Evolutionary conservation across 768 basidiomycete genomes (phyloP).

Genomic region (Clathrus columnatus): DNA sequence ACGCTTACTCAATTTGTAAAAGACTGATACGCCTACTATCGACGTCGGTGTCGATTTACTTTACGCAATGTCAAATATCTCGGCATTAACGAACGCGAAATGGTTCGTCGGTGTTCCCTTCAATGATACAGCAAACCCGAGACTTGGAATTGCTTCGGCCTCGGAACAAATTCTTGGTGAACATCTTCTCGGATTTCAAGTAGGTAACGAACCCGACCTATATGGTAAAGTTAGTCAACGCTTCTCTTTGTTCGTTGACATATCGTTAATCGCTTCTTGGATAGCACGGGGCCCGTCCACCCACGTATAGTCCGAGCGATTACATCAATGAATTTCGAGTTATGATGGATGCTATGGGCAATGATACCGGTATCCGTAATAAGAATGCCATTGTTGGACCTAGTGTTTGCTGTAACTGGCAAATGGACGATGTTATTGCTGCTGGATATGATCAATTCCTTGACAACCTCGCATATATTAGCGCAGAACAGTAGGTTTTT

Average conservation of each 20-base stretch:
- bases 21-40: constrained; percentile 47
- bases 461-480: constrained; percentile 29
- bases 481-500: constrained; percentile 32
- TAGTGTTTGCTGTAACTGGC: constrained; percentile 45
- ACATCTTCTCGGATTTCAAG: constrained; percentile 57
- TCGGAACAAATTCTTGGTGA: constrained; percentile 56
- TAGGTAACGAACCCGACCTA: constrained; percentile 75
- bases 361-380: constrained; percentile 30
- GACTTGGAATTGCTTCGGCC: constrained; percentile 42
- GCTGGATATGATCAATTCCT: constrained; percentile 37
- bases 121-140: constrained; percentile 50
- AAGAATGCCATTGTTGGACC: constrained; percentile 52
- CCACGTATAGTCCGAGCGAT: constrained; percentile 14
- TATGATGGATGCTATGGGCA: constrained; percentile 35
- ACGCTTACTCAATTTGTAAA: constrained; percentile 24
- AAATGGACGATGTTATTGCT: constrained; percentile 36
- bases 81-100: constrained; percentile 31
- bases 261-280: constrained; percentile 13
- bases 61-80: constrained; percentile 40
- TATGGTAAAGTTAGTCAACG: constrained; percentile 27
- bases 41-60: constrained; percentile 42
- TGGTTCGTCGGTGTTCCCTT: constrained; percentile 42
- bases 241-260: constrained; percentile 7
- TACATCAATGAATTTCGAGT: constrained; percentile 19
- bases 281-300: constrained; percentile 34